These are phyloP conservation scores for Neodidymelliopsis sp. DNA, from an alignment of 2,329 filamentous ascomycete genomes.

Conservation along the genomic window DNA sequence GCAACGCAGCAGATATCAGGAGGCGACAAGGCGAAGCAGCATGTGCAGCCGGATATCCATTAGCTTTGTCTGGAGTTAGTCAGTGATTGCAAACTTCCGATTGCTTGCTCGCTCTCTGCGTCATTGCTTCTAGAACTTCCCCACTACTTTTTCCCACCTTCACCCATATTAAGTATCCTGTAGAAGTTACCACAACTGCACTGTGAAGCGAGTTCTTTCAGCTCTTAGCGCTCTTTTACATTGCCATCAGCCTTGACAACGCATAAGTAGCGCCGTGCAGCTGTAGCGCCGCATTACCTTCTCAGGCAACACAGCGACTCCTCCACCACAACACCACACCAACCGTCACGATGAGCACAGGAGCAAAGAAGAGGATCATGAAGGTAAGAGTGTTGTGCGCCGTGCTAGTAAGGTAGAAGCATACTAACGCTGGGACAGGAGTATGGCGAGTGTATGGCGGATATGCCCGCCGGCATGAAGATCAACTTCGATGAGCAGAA, in stretches of 20 bases:
- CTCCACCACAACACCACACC: slow-evolving; percentile 17
- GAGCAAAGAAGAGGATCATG: slow-evolving; percentile 56
- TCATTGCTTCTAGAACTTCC: slow-evolving; percentile 25
- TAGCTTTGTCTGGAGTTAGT: slow-evolving; percentile 20
- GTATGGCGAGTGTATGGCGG: slow-evolving; percentile 47
- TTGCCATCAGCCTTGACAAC: slow-evolving; percentile 6
- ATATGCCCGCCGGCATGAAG: slow-evolving; percentile 48
- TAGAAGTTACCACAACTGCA: slow-evolving; percentile 6
- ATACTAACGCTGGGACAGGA: slow-evolving; percentile 36
- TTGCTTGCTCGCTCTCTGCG: slow-evolving; percentile 21
- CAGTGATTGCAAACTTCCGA: slow-evolving; percentile 13
- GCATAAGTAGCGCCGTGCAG: slow-evolving; percentile 14
- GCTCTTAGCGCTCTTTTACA: slow-evolving; percentile 3
- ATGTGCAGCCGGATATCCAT: slow-evolving; percentile 7
- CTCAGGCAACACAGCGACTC: slow-evolving; percentile 9
- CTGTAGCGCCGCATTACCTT: slow-evolving; percentile 16
- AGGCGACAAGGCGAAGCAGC: slow-evolving; percentile 4
- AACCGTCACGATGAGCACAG: slow-evolving; percentile 44
- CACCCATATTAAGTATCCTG: neutral
- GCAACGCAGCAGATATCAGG: neutral
- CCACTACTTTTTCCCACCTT: slow-evolving; percentile 13
- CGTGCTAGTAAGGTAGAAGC: neutral
- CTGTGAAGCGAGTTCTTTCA: slow-evolving; percentile 2
- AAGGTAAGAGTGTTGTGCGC: slow-evolving; percentile 41
- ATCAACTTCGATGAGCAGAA: slow-evolving; percentile 66